A percentile compares a stretch with the other conserved stretches of the same genome.
phyloP scores from a whole-genome alignment of 352 stramenopile genomes.

The Pseudoperonospora humuli region DNA sequence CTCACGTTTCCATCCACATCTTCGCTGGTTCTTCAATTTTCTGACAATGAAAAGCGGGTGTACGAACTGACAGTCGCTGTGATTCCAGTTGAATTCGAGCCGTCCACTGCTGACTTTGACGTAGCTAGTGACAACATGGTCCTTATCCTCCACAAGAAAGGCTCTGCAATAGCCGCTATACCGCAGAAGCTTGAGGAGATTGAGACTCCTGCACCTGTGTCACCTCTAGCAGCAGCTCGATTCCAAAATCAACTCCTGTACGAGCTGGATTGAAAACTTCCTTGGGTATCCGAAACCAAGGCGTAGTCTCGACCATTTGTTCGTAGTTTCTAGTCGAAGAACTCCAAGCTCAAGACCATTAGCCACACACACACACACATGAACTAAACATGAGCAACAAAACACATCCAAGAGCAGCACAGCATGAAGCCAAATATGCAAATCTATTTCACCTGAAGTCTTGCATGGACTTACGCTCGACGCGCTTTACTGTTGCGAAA shows the following conservation, averaged over 20 bases:
- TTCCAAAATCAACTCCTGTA: constrained; percentile 75
- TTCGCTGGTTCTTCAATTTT: constrained; percentile 33
- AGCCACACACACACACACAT: too few species aligned
- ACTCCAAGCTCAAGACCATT: too few species aligned
- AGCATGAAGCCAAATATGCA: constrained; percentile 15
- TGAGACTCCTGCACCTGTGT: not conserved
- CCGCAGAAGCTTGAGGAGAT: not conserved
- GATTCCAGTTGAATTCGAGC: constrained; percentile 26
- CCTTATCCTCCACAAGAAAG: constrained; percentile 52
- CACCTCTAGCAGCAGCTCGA: constrained; percentile 22
- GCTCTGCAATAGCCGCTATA: too few species aligned
- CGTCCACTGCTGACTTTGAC: constrained; percentile 28
- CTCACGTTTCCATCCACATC: constrained; percentile 29
- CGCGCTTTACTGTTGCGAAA: constrained; percentile 43
- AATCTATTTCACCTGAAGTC: constrained; percentile 30
- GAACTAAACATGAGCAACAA: not conserved
- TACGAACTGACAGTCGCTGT: constrained; percentile 33
- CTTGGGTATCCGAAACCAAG: too few species aligned
- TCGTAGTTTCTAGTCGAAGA: too few species aligned
- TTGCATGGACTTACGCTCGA: constrained; percentile 11
- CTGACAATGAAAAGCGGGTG: not conserved
- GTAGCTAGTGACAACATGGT: constrained; percentile 69
- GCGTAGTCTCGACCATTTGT: too few species aligned
- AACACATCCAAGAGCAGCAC: not conserved
- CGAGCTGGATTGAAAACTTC: constrained; percentile 58